Evolutionary conservation across 1,284 basidiomycete species (phyloP), one percentile per base, ranked within the genome.

Genomic region (Thecaphora frezii): DNA sequence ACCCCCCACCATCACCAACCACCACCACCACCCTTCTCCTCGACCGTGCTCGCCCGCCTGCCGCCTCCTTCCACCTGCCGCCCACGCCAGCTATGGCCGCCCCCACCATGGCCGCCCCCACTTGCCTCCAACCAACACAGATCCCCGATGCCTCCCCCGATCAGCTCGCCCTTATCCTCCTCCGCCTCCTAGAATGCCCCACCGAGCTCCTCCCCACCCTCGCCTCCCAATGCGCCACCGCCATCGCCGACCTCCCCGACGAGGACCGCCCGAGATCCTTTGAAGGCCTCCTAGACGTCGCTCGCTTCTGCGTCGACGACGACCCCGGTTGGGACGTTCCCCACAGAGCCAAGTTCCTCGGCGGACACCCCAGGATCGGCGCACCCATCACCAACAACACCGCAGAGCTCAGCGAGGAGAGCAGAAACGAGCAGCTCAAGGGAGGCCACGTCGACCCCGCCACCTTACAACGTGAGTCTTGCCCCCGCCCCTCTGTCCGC

Each of bases 231-330:
- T 66, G 65, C 19, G 55, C 52, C 9, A 65, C 58, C 7, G 74
- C 76, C 9, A 72, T 78, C 30, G 52, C 58, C 13, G 73, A 76
- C 14, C 59, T 78, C 9, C 71, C 73, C 1, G 58, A 64, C 19
- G 69, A 73, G 30, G 61, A 71, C 36, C 60, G 68, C 13, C 74
- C 76, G 5, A 53, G 49, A 3, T 73, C 75, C 4, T 78, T 77
- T 46, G 76, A 77, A 49, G 74, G 74, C 12, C 51, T 78, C 16
- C 52, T 77, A 26, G 75, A 78, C 48, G 75, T 78, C 1, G 75
- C 75, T 5, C 65, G 76, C 14, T 77, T 70, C 56, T 76, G 75
- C 46, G 64, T 78, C 10, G 76, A 78, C 23, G 76, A 78, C 22
- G 76, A 75, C 23, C 76, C 76, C 24, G 74, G 74, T 13, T 77